Base-by-base conservation (phyloP, 2,329 filamentous ascomycete species). In the Venturia pyrina region DNA sequence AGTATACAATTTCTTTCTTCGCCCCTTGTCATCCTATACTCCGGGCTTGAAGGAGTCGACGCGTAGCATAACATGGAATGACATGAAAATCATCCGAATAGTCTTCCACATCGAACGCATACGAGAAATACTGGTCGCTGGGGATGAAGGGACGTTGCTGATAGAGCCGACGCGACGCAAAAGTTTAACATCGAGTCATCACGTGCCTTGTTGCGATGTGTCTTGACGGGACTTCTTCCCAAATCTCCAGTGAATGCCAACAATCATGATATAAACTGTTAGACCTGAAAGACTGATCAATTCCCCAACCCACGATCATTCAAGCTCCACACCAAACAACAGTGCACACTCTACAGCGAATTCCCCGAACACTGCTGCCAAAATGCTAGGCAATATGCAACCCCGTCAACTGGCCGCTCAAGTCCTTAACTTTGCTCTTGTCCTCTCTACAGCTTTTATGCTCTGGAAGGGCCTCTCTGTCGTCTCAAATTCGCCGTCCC, bases 371-470 rank as follows among this genome's bases (percentile, higher is more conserved):
- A 44, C 21, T 15, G 37, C 57, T 13, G 32, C 34, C 34, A 65
- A 24, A 43, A 67, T 67, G 65, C 46, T 67, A 8, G 62, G 48
- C 46, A 40, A 50, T 41, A 59, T 67, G 48, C 41, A 66, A 32
- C 63, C 63, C 15, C 48, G 63, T n/a, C 63, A 65, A 43, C 19
- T 65, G 24, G 43, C 48, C 5, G 63, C 48, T 5, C 63, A 65
- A 81, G 78, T 93, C 70, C 86, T 96, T 74, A 96, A 96, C 79
- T 96, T 97, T 76, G 91, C 88, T 66, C 86, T 97, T 69, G 91
- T 96, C 68, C 85, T 96, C 63, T 92, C 89, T 11, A 95, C 91
- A 1, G 92, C 93, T 0, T 96, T 96, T 75, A 96, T 96, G 92
- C 87, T 96, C 62, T 82, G 80, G 92, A 96, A 96, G 78, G 90